These are phyloP conservation scores for Phytopythium sindhum DNA, from an alignment of 352 stramenopile species.

Conservation along the genomic window DNA sequence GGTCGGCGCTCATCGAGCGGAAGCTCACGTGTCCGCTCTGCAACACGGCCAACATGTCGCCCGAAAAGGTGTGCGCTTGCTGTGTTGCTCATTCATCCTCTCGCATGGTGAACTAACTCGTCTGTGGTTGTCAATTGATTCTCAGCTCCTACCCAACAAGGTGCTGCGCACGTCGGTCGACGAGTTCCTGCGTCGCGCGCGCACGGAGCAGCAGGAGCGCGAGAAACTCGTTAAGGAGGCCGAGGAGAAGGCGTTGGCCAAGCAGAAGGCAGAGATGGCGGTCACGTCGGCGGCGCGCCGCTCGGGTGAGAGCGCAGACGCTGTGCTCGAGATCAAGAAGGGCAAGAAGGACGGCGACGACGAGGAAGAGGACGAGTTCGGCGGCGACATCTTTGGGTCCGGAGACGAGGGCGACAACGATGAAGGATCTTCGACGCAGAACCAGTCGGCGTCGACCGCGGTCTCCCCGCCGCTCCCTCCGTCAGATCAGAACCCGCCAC, in stretches of 20 bases:
- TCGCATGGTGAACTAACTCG: not conserved
- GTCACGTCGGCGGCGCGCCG: constrained; percentile 42
- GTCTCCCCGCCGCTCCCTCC: constrained; percentile 22
- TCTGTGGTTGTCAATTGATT: constrained; percentile 8
- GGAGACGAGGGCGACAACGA: constrained; percentile 47
- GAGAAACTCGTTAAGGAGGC: constrained; percentile 84
- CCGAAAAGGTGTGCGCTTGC: constrained; percentile 47
- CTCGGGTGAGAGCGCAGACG: constrained; percentile 68
- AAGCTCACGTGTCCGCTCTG: constrained; percentile 83
- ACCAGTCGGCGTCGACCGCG: constrained; percentile 13
- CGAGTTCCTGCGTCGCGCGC: constrained; percentile 73
- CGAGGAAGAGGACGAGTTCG: constrained; percentile 83
- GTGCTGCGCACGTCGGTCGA: constrained; percentile 79
- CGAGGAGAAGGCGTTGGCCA: constrained; percentile 74
- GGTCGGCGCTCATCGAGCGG: constrained; percentile 67
- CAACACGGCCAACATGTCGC: constrained; percentile 78
- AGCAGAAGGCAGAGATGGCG: constrained; percentile 72
- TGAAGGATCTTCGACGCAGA: constrained; percentile 15
- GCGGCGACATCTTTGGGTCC: constrained; percentile 79
- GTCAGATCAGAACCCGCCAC: constrained; percentile 9
- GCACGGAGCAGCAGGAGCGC: constrained; percentile 80
- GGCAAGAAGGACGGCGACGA: constrained; percentile 69
- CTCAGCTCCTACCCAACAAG: constrained; percentile 69
- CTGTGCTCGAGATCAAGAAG: constrained; percentile 85
- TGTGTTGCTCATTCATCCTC: not conserved